phyloP scores from a whole-genome alignment of 2,329 filamentous ascomycete genomes.

The Conoideocrella luteorostrata region DNA sequence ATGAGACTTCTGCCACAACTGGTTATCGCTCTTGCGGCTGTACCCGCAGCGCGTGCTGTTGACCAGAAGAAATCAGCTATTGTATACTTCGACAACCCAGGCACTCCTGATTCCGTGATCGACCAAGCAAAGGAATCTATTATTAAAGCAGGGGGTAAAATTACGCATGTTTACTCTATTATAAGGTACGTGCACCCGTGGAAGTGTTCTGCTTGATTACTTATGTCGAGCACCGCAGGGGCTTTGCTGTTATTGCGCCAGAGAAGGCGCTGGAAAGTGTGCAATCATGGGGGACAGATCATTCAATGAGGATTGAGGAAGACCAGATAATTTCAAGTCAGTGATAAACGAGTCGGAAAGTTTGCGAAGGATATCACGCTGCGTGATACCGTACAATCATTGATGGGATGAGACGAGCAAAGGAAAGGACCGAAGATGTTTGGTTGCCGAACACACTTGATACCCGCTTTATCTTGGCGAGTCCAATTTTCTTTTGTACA shows the following conservation, averaged over 20 bases:
- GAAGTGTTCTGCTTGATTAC: too few relatives aligned
- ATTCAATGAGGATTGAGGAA: conserved; percentile 58
- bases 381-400: too few relatives aligned
- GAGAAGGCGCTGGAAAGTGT: conserved; percentile 63
- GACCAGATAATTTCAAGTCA: conserved; percentile 59
- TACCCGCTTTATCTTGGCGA: too few relatives aligned
- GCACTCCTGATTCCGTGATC: conserved; percentile 58
- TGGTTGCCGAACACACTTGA: too few relatives aligned
- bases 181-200: conserved; percentile 66
- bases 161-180: conserved; percentile 70
- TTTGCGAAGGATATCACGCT: too few relatives aligned
- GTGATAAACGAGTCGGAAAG: neutral
- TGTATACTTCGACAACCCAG: conserved; percentile 66
- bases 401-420: too few relatives aligned
- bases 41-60: conserved; percentile 54
- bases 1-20: conserved; percentile 60
- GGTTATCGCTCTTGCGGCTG: conserved; percentile 48
- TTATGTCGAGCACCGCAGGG: conserved; percentile 41
- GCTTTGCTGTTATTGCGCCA: conserved; percentile 70
- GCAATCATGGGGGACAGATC: conserved; percentile 49
- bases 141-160: conserved; percentile 61
- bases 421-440: too few relatives aligned
- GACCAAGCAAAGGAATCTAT: conserved; percentile 67
- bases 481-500: too few relatives aligned
- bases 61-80: conserved; percentile 68